Conservation (phyloP, 768 basidiomycete species). For the Leccinum disarticulatum region DNA sequence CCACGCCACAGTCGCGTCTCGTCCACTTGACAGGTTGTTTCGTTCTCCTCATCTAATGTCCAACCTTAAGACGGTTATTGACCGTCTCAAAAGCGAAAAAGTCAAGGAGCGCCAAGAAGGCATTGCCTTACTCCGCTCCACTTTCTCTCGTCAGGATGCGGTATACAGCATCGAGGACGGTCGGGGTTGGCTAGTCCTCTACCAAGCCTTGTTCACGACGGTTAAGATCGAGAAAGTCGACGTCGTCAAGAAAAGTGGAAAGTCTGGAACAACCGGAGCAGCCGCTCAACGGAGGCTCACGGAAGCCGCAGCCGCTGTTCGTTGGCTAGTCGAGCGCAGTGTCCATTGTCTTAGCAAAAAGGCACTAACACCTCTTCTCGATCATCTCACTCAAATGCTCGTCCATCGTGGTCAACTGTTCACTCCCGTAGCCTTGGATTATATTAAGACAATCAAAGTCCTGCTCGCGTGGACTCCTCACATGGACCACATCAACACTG, state of each 20-base stretch:
- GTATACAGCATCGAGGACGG: conserved; percentile 39
- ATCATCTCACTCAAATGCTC: conserved; percentile 64
- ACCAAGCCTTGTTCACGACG: conserved; percentile 68
- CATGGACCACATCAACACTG: conserved; percentile 67
- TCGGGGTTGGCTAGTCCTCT: conserved; percentile 62
- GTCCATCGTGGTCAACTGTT: conserved; percentile 54
- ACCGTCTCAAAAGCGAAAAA: conserved; percentile 58
- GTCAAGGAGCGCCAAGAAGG: conserved; percentile 72
- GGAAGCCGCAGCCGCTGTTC: conserved; percentile 64
- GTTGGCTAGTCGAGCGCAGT: conserved; percentile 70
- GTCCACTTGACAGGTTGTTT: neutral
- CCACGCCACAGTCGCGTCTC: conserved; percentile 22
- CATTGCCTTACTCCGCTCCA: conserved; percentile 46
- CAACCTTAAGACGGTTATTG: conserved; percentile 49
- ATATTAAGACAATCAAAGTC: conserved; percentile 71
- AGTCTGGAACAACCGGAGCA: conserved; percentile 41
- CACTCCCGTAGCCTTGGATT: conserved; percentile 70
- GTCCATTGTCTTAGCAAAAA: conserved; percentile 55
- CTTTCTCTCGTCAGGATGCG: conserved; percentile 50
- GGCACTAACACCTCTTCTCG: conserved; percentile 55
- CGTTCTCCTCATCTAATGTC: conserved; percentile 26
- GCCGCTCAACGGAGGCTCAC: conserved; percentile 59
- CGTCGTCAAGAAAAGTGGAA: conserved; percentile 40
- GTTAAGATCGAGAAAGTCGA: conserved; percentile 62
- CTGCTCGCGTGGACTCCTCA: conserved; percentile 71